Base-by-base conservation (phyloP, 2,329 filamentous ascomycete species). In the Sordariomycetes sp. region DNA sequence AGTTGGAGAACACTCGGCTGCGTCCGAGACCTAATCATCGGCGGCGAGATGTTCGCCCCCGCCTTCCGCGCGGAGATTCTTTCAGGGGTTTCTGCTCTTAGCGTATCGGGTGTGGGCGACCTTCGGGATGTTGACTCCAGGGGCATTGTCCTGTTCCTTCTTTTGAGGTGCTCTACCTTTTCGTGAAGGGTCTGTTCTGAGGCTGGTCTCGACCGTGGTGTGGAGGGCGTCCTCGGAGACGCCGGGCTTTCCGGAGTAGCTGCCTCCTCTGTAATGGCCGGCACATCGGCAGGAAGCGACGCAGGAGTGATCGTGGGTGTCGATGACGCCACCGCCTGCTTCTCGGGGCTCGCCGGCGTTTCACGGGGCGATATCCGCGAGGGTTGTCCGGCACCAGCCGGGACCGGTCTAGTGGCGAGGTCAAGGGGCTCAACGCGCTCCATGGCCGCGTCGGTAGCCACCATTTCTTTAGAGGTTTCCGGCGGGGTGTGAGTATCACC, bases 371-470 rank as follows among this genome's bases (percentile, higher is more conserved):
- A 22, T n/a, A 24, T 12, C 8, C 22, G n/a, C 3, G 46, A 22
- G 46, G 46, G 20, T 20, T 50, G 46, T 7, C 11, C 46, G 22
- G 20, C 22, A 50, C 3, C 11, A 20, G n/a, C 5, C 10, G 46
- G n/a, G 20, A 50, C 46, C n/a, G 46, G 46, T 11, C 46, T 50
- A 3, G 55, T 57, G 11, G 78, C 78, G 18, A 82, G 67, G 60
- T 83, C 79, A 5, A 81, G 65, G 2, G 77, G 74, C 54, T 79
- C 77, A 1, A 79, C 73, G 59, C 75, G 71, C 22, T 78, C 76
- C 2, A 79, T 67, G n/a, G 68, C 67, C 3, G 64, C 68, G 54
- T 74, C 70, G 3, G 66, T 65, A 6, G 68, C 60, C 7, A 69
- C 61, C 4, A 65, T 60, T 10, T 65, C 59, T 34, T 73, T 72